Percentiles rank a stretch among this genome's conserved stretches.
Evolutionary conservation across 1,284 basidiomycete genomes (phyloP).

Genomic region (Leccinum griseonigrum): DNA sequence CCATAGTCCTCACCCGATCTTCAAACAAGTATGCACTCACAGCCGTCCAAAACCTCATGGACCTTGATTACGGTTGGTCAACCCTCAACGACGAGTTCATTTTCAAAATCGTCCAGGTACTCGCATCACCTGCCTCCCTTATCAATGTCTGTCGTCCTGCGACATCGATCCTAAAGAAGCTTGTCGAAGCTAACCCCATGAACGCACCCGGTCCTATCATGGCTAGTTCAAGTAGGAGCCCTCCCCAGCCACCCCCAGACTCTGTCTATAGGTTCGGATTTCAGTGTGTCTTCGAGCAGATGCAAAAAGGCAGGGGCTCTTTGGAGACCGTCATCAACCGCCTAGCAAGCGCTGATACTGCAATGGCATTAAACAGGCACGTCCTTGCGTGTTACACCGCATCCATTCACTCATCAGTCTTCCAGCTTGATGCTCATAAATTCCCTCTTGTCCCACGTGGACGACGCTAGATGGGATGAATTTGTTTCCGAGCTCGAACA

Average conservation of each 20-base stretch:
- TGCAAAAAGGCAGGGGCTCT: slow-evolving; percentile 63
- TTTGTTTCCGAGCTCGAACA: slow-evolving; percentile 77
- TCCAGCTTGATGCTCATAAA: slow-evolving; percentile 87
- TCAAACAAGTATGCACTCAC: slow-evolving; percentile 71
- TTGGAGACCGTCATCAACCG: slow-evolving; percentile 78
- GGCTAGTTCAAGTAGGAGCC: slow-evolving; percentile 59
- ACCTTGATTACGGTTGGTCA: slow-evolving; percentile 80
- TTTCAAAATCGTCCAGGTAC: slow-evolving; percentile 75
- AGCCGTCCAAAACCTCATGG: slow-evolving; percentile 85
- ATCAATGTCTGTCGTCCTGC: slow-evolving; percentile 97
- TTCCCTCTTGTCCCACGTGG: slow-evolving; percentile 77
- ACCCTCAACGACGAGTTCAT: slow-evolving; percentile 72
- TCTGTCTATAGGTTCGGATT: slow-evolving; percentile 83
- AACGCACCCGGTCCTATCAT: slow-evolving; percentile 55
- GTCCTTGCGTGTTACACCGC: not conserved
- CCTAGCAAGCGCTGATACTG: slow-evolving; percentile 79
- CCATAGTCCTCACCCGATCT: slow-evolving; percentile 8
- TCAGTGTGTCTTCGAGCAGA: slow-evolving; percentile 77
- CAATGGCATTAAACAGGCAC: slow-evolving; percentile 81
- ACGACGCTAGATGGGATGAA: slow-evolving; percentile 73
- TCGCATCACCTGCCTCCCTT: slow-evolving; percentile 72
- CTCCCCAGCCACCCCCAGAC: slow-evolving; percentile 51
- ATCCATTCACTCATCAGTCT: slow-evolving; percentile 11
- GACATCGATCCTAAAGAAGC: slow-evolving; percentile 87
- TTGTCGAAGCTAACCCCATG: slow-evolving; percentile 78